These are phyloP conservation scores for Pharus latifolius DNA, from an alignment of 176 grass and related monocot species.

Conservation along the genomic window DNA sequence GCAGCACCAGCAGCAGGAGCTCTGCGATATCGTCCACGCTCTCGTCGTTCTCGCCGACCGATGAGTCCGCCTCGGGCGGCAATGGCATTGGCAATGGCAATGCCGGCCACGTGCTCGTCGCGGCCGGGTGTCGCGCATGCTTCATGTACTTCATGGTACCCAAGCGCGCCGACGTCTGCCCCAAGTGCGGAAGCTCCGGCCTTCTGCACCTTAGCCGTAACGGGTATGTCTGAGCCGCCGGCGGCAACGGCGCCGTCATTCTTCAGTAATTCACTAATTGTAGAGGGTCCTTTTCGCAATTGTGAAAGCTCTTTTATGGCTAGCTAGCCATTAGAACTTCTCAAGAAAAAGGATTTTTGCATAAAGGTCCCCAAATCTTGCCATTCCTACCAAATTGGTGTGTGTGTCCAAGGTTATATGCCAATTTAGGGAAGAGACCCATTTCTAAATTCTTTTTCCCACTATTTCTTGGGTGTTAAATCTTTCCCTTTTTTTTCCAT, in stretches of 20 bases:
- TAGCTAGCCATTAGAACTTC: constrained; percentile 12
- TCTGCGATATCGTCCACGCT: constrained; percentile 41
- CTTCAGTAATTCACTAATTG: not conserved
- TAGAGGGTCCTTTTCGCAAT: not conserved
- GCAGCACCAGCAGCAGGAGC: constrained; percentile 32
- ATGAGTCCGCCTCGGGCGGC: constrained; percentile 34
- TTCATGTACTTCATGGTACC: constrained; percentile 99
- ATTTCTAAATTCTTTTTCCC: not conserved
- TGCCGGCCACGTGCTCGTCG: constrained; percentile 42
- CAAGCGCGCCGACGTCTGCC: constrained; percentile 52
- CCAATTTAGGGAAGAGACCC: constrained; percentile 24
- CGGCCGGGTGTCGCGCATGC: constrained; percentile 71
- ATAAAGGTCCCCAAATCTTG: constrained; percentile 10
- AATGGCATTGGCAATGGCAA: not conserved
- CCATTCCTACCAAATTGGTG: constrained; percentile 5
- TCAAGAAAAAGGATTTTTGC: constrained; percentile 6
- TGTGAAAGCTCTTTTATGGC: constrained; percentile 3
- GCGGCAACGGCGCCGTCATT: not conserved
- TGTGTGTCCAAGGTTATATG: not conserved
- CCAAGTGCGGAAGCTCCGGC: constrained; percentile 61
- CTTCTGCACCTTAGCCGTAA: constrained; percentile 68
- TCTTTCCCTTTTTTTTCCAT: not conserved
- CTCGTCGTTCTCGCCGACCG: constrained; percentile 57
- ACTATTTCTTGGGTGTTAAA: not conserved
- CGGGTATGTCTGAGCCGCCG: constrained; percentile 20